Conservation (phyloP, 208 protist species). For the Leptomonas pyrrhocoris region DNA sequence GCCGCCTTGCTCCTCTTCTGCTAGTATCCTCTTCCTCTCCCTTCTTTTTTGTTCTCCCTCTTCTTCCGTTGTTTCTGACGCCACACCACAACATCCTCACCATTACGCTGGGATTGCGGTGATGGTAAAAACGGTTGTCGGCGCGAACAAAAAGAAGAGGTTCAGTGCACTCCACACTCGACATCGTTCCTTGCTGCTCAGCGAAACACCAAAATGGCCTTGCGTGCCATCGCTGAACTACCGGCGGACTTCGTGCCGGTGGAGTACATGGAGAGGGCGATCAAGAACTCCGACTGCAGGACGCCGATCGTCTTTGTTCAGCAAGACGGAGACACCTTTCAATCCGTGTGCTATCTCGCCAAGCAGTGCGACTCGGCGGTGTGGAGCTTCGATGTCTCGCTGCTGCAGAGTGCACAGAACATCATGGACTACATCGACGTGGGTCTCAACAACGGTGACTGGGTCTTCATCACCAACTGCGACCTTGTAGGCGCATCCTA, state of each 20-base stretch:
- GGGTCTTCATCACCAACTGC: conserved; percentile 87
- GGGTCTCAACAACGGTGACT: conserved; percentile 88
- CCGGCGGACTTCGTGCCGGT: conserved; percentile 52
- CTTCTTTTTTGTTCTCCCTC: too few relatives aligned
- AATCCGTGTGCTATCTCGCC: conserved; percentile 71
- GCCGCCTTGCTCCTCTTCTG: too few relatives aligned
- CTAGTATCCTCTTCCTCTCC: too few relatives aligned
- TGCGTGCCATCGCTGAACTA: conserved; percentile 33
- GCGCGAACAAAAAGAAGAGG: too few relatives aligned
- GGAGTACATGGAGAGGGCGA: conserved; percentile 64
- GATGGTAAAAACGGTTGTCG: too few relatives aligned
- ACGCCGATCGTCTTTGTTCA: conserved; percentile 81
- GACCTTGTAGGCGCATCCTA: conserved; percentile 54
- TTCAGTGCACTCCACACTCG: too few relatives aligned
- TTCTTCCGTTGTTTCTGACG: too few relatives aligned
- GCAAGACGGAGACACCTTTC: conserved; percentile 85
- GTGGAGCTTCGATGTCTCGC: conserved; percentile 78
- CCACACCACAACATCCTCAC: too few relatives aligned
- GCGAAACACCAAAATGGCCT: conserved; percentile 14
- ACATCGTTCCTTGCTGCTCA: not conserved
- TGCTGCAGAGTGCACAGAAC: conserved; percentile 67
- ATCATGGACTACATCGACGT: conserved; percentile 90
- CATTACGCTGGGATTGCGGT: too few relatives aligned
- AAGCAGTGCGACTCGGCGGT: conserved; percentile 65
- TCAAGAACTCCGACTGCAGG: conserved; percentile 88